Evolutionary conservation across 345 rosid genomes (phyloP), one percentile per base, ranked within the genome.

Genomic region (Gossypium anomalum): DNA sequence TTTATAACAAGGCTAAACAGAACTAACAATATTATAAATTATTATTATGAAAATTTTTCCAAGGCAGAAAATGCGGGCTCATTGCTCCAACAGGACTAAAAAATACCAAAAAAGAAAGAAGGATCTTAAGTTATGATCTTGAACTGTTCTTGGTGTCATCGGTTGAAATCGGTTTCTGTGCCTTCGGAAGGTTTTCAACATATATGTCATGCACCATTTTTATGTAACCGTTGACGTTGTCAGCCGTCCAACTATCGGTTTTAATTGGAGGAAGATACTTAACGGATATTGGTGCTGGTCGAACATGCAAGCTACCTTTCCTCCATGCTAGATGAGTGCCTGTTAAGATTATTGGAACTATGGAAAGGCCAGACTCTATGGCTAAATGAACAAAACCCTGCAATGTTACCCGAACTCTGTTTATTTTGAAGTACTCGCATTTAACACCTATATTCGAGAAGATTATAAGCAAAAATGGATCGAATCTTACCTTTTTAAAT

Each of bases 241-340:
- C 81, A 0, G 55, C 78, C 5, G 74, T 71, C 86, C 86, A 83
- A 23, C 70, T 59, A 5, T 70, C 75, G 2, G 86, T 81, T 27
- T 38, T 78, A 38, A 89, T 83, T 0, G 89, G 90, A 66, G 71
- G 84, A 70, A 89, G 93, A 76, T 72, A 87, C 76, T 70, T 87
- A 47, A 87, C 84, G 10, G 83, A 71, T 72, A 87, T 78, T 16
- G 90, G 86, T 11, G 83, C 79, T 2, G 90, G 90, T 27, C 90
- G 84, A 10, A 87, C 80, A 15, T 27, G 87, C 52, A 87, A 74
- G 77, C 86, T 75, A 72, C 90, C 89, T 48, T 89, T 89, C 70
- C 87, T 85, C 90, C 90, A 89, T 11, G 92, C 92, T 23, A 11
- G 73, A 77, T 89, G 90, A 7, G 89, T 84, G 3, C 92, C 92